Conservation (phyloP, 257 asterid genomes). For the Osmanthus fragrans region DNA sequence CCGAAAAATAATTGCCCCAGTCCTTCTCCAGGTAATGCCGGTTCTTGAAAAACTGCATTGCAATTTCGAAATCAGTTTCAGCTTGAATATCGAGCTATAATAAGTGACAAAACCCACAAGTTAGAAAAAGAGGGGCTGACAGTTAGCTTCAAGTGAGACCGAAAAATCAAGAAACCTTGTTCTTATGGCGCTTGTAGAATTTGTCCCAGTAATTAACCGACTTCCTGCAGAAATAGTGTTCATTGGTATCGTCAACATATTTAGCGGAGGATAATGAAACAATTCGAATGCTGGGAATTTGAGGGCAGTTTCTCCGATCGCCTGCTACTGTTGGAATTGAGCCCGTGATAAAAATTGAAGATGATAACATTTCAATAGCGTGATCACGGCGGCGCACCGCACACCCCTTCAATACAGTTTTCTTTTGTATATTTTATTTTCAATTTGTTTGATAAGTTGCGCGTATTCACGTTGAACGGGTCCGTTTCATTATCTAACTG, state of each 20-base stretch:
- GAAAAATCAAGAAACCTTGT: constrained; percentile 50
- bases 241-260: constrained; percentile 18
- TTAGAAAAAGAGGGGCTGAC: not conserved
- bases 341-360: not conserved
- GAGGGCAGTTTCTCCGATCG: constrained; percentile 15
- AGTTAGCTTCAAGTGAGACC: not conserved
- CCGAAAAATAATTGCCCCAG: constrained; percentile 67
- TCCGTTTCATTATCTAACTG: not conserved
- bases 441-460: no score
- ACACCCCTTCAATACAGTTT: no score
- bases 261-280: constrained; percentile 21
- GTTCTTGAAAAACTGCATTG: constrained; percentile 70
- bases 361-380: constrained; percentile 11
- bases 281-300: constrained; percentile 10
- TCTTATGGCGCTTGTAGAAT: constrained; percentile 73
- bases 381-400: not conserved
- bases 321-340: not conserved
- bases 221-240: constrained; percentile 48
- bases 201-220: constrained; percentile 59
- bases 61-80: constrained; percentile 8
- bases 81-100: not conserved
- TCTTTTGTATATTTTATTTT: no score
- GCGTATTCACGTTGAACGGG: not conserved
- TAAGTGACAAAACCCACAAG: not conserved
- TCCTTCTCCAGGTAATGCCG: constrained; percentile 80